A percentile compares a stretch with the other conserved stretches of the same genome.
phyloP scores from a whole-genome alignment of 2,329 filamentous ascomycete genomes.

The Alternaria sp. region DNA sequence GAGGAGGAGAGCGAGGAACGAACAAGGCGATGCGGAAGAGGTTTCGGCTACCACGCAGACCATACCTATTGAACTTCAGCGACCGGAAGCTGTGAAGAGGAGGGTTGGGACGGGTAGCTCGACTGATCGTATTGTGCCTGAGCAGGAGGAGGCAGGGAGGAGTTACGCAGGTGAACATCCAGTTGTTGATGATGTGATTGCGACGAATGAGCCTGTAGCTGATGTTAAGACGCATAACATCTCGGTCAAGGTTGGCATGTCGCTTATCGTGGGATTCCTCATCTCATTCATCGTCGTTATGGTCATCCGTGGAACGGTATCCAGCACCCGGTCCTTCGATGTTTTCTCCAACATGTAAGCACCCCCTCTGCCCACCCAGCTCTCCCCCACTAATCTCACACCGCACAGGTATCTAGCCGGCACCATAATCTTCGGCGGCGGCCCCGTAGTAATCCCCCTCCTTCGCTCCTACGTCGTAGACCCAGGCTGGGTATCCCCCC shows the following conservation, averaged over 20 bases:
- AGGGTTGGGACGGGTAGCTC: conserved; percentile 25
- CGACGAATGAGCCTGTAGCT: background rate
- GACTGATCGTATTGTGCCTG: conserved; percentile 22
- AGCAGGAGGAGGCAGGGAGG: conserved; percentile 7
- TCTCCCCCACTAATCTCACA: background rate
- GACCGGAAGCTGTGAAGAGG: conserved; percentile 29
- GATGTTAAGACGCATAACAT: conserved; percentile 46
- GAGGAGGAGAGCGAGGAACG: conserved; percentile 23
- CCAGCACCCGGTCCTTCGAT: conserved; percentile 58
- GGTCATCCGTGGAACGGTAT: conserved; percentile 52
- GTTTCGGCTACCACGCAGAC: conserved; percentile 14
- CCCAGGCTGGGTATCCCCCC: conserved; percentile 71
- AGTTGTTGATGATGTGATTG: conserved; percentile 1
- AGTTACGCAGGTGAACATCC: conserved; percentile 7
- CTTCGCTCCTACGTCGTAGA: conserved; percentile 61
- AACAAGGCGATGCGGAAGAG: conserved; percentile 31
- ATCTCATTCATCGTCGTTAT: conserved; percentile 64
- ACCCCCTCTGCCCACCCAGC: background rate
- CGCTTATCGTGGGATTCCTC: conserved; percentile 58
- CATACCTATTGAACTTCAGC: conserved; percentile 17
- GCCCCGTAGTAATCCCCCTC: conserved; percentile 55
- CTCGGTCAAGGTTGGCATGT: conserved; percentile 45
- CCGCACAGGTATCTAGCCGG: conserved; percentile 63
- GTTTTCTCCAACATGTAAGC: conserved; percentile 72
- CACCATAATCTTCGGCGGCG: conserved; percentile 61